A percentile compares a stretch with the other conserved stretches of the same genome.
phyloP scores from a whole-genome alignment of 139 green algal genomes.

The Tetradesmus lagerheimii region DNA sequence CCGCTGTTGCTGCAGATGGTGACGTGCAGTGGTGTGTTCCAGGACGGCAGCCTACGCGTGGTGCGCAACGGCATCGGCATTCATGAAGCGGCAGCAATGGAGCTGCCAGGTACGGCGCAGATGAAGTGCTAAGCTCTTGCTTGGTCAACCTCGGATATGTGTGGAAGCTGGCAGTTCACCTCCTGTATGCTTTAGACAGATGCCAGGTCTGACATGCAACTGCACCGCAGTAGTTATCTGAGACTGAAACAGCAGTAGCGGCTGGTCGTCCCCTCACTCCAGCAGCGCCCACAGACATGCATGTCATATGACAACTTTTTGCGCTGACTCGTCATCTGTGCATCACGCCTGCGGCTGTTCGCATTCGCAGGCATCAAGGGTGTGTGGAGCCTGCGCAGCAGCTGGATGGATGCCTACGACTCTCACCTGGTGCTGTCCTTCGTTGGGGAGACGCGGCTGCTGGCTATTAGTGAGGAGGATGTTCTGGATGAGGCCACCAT shows the following conservation, averaged over 20 bases:
- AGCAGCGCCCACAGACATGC: too few species aligned
- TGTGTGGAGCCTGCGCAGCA: slow-evolving; percentile 88
- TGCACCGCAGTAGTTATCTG: too few species aligned
- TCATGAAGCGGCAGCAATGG: slow-evolving; percentile 87
- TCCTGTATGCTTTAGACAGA: too few species aligned
- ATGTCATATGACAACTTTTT: background rate
- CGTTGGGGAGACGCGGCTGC: slow-evolving; percentile 87
- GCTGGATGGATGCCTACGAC: slow-evolving; percentile 79
- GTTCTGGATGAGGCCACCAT: slow-evolving; percentile 89
- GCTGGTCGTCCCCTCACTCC: too few species aligned
- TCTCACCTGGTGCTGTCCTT: slow-evolving; percentile 95
- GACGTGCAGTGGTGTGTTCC: slow-evolving; percentile 84
- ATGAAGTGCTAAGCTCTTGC: too few species aligned
- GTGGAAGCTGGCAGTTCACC: too few species aligned
- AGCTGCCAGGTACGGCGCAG: slow-evolving; percentile 72
- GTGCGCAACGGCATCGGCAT: slow-evolving; percentile 99
- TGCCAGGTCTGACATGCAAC: too few species aligned
- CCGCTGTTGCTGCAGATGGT: slow-evolving; percentile 78
- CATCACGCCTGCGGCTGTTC: background rate
- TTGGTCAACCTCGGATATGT: too few species aligned
- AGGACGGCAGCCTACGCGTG: slow-evolving; percentile 89
- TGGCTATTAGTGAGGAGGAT: slow-evolving; percentile 89
- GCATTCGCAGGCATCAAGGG: slow-evolving; percentile 69
- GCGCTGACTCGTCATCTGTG: background rate
- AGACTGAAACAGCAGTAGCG: too few species aligned